phyloP scores from a whole-genome alignment of 805 yeast species.

The Cyberlindnera maritima region DNA sequence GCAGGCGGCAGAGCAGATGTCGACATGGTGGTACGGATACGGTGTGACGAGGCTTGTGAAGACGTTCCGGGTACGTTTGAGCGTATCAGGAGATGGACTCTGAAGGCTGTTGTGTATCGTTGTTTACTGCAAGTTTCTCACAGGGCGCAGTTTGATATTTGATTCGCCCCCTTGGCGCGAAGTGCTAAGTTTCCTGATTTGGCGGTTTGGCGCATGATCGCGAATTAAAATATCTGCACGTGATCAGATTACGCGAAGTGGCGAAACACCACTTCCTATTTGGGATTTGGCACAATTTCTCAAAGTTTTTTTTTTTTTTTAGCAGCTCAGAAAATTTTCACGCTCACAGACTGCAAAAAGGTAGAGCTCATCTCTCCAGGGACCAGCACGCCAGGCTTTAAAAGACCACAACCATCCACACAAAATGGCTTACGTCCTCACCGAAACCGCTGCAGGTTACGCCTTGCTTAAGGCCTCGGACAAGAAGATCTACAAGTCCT shows the following conservation, averaged over 20 bases:
- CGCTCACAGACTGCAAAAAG: conserved; percentile 1
- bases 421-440: conserved; percentile 79
- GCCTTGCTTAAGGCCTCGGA: conserved; percentile 97
- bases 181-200: conserved; percentile 8
- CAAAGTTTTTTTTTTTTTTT: not conserved
- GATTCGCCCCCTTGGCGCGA: conserved; percentile 1
- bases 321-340: conserved; percentile 14
- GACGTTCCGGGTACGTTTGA: not conserved
- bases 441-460: conserved; percentile 99
- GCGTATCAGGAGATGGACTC: no score
- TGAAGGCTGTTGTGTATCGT: no score
- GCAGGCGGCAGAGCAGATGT: conserved; percentile 14
- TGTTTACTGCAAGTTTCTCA: no score
- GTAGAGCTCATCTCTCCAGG: conserved; percentile 10
- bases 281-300: not conserved
- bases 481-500: conserved; percentile 90
- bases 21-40: not conserved
- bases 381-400: not conserved
- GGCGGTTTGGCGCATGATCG: not conserved
- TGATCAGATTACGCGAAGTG: conserved; percentile 9
- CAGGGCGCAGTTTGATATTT: conserved; percentile 2
- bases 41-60: not conserved
- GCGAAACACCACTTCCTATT: not conserved
- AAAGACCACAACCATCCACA: not conserved
- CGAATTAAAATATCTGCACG: not conserved